Evolutionary conservation across 2,329 filamentous ascomycete species (phyloP), one percentile per base, ranked within the genome.

Genomic region (Camillea tinctor): DNA sequence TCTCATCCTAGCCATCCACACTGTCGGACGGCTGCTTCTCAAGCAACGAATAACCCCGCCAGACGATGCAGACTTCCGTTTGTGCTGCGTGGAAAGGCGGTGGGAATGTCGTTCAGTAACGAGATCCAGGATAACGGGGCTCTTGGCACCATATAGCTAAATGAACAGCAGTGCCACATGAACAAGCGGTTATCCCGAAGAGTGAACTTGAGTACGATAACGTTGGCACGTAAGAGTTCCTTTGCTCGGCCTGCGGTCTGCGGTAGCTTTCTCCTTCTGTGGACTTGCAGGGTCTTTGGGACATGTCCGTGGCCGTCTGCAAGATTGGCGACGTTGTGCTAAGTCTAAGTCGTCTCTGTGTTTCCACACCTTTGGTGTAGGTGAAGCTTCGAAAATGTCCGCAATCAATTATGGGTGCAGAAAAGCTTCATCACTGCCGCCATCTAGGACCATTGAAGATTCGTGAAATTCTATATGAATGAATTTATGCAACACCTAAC

Each of bases 241-340:
- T 54, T 54, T 53, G 54, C 48, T 59, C 59, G 55, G 60, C 26
- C 52, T 55, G 56, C 57, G 26, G 36, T n/a, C 36, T 44, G 36
- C 36, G 54, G 58, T 58, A 59, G 50, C 50, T 21, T 50, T 61
- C 55, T 61, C 55, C 49, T 58, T 60, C 26, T 59, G 48, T 55
- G 53, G 57, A 59, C 54, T 61, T 51, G 61, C 56, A 62, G 57
- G 54, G 52, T 50, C 22, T 50, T 56, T 56, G 50, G 54, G 51
- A 23, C 36, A 68, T 65, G 63, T 57, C 58, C 63, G 63, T 57
- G 58, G 61, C 67, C 67, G 68, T 60, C 69, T 74, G 74, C 73
- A 60, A 75, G 73, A 75, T 76, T 75, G 68, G 74, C 74, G 74
- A 75, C 63, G 70, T 72, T 57, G 69, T 71, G 70, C 69, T 59